Base-by-base conservation (phyloP, 345 rosid species). In the Moringa oleifera region DNA sequence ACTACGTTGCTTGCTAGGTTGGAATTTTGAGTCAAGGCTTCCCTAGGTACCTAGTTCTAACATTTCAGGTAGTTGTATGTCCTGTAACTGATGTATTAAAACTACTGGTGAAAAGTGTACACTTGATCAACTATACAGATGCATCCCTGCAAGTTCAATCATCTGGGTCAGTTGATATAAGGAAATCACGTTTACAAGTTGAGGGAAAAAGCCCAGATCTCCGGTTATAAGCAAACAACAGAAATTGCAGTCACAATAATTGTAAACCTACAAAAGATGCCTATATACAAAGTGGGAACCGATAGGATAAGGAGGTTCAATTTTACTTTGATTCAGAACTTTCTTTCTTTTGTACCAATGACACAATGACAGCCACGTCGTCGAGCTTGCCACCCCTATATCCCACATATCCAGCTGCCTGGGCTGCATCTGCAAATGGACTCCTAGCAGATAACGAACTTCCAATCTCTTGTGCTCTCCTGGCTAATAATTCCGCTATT, bases 401-500 rank as follows among this genome's bases (percentile, higher is more conserved):
- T 50, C 89, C 85, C 36, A 66, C 71, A 60, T 81, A 86, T 18
- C 96, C 90, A 57, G 87, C 84, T 64, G 88, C 87, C 57, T 79
- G 79, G 56, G 87, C 90, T 49, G 80, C 83, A 68, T 89, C 92
- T 37, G 84, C 77, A 73, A 86, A 89, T 21, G 93, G 96, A 17
- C 81, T 81, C 62, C 77, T 83, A 20, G 59, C 80, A 12, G 68
- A 59, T 18, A 49, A 56, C 10, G 72, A 71, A 41, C 70, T 23
- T 45, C 85, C 91, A 36, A 81, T 80, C 56, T 79, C 85, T 60
- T 75, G 85, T 24, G 88, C 85, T 75, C 75, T 76, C 21, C 55
- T 41, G 53, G 86, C 91, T 56, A 88, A 53, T 54, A 80, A 20
- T 63, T 81, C 85, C 23, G 96, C 89, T 37, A 84, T 72, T 68